Conservation (phyloP, 2,329 filamentous ascomycete genomes). For the Botrytis porri region DNA sequence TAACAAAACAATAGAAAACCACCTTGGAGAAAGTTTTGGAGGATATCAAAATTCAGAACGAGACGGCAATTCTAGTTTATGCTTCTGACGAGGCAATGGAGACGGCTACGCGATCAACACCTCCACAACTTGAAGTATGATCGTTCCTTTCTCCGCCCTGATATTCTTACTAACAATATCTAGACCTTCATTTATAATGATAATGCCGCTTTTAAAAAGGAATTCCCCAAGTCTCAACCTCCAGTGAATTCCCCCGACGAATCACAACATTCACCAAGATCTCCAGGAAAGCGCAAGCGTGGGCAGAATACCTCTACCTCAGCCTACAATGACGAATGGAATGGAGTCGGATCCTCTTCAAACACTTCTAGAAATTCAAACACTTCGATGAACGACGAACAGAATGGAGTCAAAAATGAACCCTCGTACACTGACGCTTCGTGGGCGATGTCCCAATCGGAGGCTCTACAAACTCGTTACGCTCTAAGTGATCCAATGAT, state of each 20-base stretch:
- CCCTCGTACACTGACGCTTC: not conserved
- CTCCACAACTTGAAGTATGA: constrained; percentile 42
- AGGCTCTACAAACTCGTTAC: not conserved
- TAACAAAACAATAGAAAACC: constrained; percentile 44
- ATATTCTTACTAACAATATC: constrained; percentile 22
- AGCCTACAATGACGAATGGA: constrained; percentile 18
- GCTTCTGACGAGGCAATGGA: constrained; percentile 50
- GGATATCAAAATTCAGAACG: constrained; percentile 49
- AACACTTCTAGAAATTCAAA: constrained; percentile 11
- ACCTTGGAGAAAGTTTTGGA: constrained; percentile 46
- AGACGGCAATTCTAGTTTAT: constrained; percentile 50
- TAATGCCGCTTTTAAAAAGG: constrained; percentile 51
- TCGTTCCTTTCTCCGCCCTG: not conserved
- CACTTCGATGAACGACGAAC: constrained; percentile 13
- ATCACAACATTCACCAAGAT: constrained; percentile 13
- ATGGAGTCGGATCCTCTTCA: constrained; percentile 12
- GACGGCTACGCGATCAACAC: constrained; percentile 35
- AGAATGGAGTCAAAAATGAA: constrained; percentile 2
- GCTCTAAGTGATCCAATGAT: constrained; percentile 17
- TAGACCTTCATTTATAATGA: constrained; percentile 51
- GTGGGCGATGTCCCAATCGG: not conserved
- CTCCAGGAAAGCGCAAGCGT: constrained; percentile 34
- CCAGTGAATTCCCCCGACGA: constrained; percentile 13
- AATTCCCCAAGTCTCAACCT: constrained; percentile 39
- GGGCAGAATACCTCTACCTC: constrained; percentile 24